phyloP scores from a whole-genome alignment of 805 yeast genomes.

The Yarrowia sp. region DNA sequence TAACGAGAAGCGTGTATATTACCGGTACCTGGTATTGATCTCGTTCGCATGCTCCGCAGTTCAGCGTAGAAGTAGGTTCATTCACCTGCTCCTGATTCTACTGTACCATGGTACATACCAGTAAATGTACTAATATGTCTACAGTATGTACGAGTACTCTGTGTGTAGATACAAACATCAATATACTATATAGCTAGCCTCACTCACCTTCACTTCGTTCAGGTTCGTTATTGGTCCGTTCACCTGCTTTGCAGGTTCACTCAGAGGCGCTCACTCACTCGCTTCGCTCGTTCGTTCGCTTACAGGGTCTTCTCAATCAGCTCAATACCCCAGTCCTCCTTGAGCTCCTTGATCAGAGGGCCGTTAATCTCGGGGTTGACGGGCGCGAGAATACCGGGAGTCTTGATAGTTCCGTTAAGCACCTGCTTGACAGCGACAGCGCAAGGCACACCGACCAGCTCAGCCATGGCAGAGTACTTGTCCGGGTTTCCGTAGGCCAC shows the following conservation, averaged over 20 bases:
- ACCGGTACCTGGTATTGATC: too few relatives aligned
- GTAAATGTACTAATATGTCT: too few relatives aligned
- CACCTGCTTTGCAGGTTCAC: not conserved
- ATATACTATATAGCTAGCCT: too few relatives aligned
- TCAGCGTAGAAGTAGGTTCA: too few relatives aligned
- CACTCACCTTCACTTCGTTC: too few relatives aligned
- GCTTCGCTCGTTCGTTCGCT: not conserved
- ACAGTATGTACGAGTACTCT: too few relatives aligned
- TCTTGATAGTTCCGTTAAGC: conserved; percentile 71
- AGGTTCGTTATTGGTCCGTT: not conserved
- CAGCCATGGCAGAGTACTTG: conserved; percentile 97
- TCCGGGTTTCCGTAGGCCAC: conserved; percentile 87
- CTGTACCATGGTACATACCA: too few relatives aligned
- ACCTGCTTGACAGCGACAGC: conserved; percentile 91
- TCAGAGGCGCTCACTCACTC: not conserved
- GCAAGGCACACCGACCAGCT: conserved; percentile 96
- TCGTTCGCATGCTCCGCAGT: too few relatives aligned
- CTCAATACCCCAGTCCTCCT: conserved; percentile 84
- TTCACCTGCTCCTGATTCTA: too few relatives aligned
- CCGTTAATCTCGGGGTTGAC: conserved; percentile 85
- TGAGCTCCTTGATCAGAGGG: conserved; percentile 86
- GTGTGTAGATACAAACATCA: too few relatives aligned
- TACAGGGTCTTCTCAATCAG: conserved; percentile 78
- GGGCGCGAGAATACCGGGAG: conserved; percentile 90
- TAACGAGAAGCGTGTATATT: too few relatives aligned